Evolutionary conservation across 225 moss, liverwort and hornwort genomes (phyloP).

Genomic region (Physcomitrium patens): DNA sequence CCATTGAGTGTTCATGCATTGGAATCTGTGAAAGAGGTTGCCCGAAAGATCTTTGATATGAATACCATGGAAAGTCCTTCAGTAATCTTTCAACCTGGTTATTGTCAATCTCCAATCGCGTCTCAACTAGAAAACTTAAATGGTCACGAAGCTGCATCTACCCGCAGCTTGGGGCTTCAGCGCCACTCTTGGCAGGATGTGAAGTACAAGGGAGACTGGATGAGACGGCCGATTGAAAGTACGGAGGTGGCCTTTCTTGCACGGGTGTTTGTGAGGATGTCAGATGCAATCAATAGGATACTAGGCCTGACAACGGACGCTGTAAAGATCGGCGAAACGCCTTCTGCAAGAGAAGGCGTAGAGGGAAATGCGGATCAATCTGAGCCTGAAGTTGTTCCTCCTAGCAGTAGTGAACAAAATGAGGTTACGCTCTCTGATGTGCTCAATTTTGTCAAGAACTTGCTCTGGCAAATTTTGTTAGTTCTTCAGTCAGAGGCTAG

Average conservation of each 20-base stretch:
- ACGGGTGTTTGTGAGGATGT: constrained; percentile 52
- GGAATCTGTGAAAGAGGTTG: constrained; percentile 66
- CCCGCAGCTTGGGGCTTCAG: constrained; percentile 54
- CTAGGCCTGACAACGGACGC: constrained; percentile 47
- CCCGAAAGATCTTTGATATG: constrained; percentile 56
- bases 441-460: constrained; percentile 39
- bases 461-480: constrained; percentile 48
- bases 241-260: constrained; percentile 62
- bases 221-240: constrained; percentile 71
- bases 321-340: constrained; percentile 33
- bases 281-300: constrained; percentile 51
- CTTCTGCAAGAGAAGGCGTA: constrained; percentile 31
- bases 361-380: constrained; percentile 26
- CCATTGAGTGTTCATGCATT: constrained; percentile 57
- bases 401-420: constrained; percentile 43
- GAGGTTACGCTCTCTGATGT: constrained; percentile 54
- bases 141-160: constrained; percentile 30
- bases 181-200: constrained; percentile 77
- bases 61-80: constrained; percentile 35
- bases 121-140: constrained; percentile 38
- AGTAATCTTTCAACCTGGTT: constrained; percentile 45
- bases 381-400: constrained; percentile 50
- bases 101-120: constrained; percentile 42
- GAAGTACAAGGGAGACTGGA: constrained; percentile 71
- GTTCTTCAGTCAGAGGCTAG: constrained; percentile 53